A percentile compares a stretch with the other conserved stretches of the same genome.
Evolutionary conservation across 805 yeast species (phyloP).

Genomic region (Isabelozyma gotoi): DNA sequence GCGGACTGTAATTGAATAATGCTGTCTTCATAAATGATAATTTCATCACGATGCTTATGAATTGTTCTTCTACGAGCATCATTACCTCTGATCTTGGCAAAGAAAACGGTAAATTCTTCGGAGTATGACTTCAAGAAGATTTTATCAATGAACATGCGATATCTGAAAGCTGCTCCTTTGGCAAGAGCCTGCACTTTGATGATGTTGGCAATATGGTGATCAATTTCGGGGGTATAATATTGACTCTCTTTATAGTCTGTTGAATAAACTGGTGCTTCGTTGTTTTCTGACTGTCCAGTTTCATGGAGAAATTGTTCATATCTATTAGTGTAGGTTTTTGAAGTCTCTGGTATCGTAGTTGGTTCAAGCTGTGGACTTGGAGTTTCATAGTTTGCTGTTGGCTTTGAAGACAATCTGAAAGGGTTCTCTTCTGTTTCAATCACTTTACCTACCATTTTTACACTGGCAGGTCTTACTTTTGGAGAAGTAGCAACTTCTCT

Average conservation of each 20-base stretch:
- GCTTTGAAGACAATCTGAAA: background rate
- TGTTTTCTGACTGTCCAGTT: background rate
- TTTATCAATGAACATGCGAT: slow-evolving; percentile 58
- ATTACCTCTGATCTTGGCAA: slow-evolving; percentile 53
- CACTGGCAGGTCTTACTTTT: background rate
- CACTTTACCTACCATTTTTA: background rate
- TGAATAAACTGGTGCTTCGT: background rate
- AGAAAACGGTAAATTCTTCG: slow-evolving; percentile 48
- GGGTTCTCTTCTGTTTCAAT: slow-evolving; percentile 1
- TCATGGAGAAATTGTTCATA: slow-evolving; percentile 1
- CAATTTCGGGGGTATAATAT: slow-evolving; percentile 16
- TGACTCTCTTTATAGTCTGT: slow-evolving; percentile 1
- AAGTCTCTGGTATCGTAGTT: background rate
- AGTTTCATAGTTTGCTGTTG: background rate
- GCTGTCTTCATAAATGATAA: slow-evolving; percentile 26
- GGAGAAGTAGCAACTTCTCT: background rate
- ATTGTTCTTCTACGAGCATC: slow-evolving; percentile 28
- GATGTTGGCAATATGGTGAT: slow-evolving; percentile 26
- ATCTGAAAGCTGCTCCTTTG: slow-evolving; percentile 68
- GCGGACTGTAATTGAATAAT: slow-evolving; percentile 41
- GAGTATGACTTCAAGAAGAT: slow-evolving; percentile 60
- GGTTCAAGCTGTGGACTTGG: background rate
- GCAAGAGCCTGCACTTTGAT: slow-evolving; percentile 65
- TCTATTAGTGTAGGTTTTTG: background rate
- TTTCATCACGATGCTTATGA: slow-evolving; percentile 34